Conservation (phyloP, 2,329 filamentous ascomycete species). For the Fusarium neocosmosporiellum region DNA sequence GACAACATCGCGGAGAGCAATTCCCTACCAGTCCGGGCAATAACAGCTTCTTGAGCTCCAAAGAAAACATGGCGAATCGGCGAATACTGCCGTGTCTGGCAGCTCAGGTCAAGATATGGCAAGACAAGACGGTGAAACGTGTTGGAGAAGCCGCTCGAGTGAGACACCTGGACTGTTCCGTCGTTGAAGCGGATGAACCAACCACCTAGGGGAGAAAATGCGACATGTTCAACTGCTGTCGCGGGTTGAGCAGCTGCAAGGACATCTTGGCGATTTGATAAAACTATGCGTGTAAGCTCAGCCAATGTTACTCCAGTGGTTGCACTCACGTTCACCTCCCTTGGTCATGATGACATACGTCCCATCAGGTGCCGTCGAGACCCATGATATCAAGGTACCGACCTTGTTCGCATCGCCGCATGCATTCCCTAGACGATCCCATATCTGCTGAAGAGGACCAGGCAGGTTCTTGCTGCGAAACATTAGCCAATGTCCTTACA, state of each 20-base stretch:
- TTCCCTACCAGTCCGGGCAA: conserved; percentile 1
- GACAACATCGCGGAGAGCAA: conserved; percentile 1
- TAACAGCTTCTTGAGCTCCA: conserved; percentile 4
- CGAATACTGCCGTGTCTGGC: conserved; percentile 5
- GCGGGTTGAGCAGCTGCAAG: conserved; percentile 5
- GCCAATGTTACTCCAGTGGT: not conserved
- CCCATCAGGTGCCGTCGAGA: conserved; percentile 20
- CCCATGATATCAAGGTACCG: conserved; percentile 24
- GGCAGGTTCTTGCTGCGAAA: conserved; percentile 14
- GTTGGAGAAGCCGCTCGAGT: conserved; percentile 11
- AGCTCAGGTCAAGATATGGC: not conserved
- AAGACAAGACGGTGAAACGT: conserved; percentile 5
- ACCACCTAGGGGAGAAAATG: conserved; percentile 16
- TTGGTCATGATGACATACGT: conserved; percentile 25
- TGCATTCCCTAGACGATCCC: conserved; percentile 13
- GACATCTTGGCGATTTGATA: conserved; percentile 20
- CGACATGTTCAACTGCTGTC: conserved; percentile 11
- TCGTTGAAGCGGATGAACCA: conserved; percentile 22
- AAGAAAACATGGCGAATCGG: conserved; percentile 13
- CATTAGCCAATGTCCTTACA: not conserved
- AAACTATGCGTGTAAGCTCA: conserved; percentile 6
- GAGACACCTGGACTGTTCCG: conserved; percentile 22
- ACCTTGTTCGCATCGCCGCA: not conserved
- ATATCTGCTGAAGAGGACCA: conserved; percentile 13
- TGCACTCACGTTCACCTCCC: conserved; percentile 18